A percentile compares a stretch with the other conserved stretches of the same genome.
phyloP scores from a whole-genome alignment of 305 asterid genomes.

The Rubia balearica region DNA sequence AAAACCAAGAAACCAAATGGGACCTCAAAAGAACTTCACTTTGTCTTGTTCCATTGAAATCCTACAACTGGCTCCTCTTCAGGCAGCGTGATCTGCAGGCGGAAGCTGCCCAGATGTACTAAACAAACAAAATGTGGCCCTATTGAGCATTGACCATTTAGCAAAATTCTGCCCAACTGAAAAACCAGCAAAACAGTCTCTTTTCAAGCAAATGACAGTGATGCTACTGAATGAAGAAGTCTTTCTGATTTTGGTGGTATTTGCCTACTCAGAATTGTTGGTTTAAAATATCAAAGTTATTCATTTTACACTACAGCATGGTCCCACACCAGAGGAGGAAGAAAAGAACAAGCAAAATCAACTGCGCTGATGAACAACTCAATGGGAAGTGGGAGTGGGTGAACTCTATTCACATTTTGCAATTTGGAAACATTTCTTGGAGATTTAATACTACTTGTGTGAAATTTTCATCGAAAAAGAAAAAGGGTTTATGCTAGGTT shows the following conservation, averaged over 20 bases:
- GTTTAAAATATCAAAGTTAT: slow-evolving; percentile 39
- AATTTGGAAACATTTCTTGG: slow-evolving; percentile 17
- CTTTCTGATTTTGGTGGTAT: slow-evolving; percentile 30
- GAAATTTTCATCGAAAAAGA: not conserved
- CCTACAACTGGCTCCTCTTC: not conserved
- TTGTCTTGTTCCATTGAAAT: slow-evolving; percentile 28
- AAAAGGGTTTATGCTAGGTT: not conserved
- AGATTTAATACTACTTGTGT: not conserved
- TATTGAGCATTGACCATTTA: slow-evolving; percentile 37
- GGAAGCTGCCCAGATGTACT: slow-evolving; percentile 20
- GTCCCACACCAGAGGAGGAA: slow-evolving; percentile 5
- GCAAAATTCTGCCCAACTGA: slow-evolving; percentile 9
- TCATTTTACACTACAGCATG: slow-evolving; percentile 21
- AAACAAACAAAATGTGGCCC: slow-evolving; percentile 23
- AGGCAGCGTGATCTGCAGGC: slow-evolving; percentile 19
- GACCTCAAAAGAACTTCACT: slow-evolving; percentile 27
- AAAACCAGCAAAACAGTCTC: slow-evolving; percentile 18
- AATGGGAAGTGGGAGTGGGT: slow-evolving; percentile 66
- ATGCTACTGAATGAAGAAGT: slow-evolving; percentile 10
- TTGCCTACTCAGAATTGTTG: not conserved
- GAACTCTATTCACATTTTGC: slow-evolving; percentile 34
- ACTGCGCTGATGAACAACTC: slow-evolving; percentile 23
- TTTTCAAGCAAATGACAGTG: slow-evolving; percentile 32
- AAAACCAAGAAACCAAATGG: slow-evolving; percentile 27
- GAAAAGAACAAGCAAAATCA: slow-evolving; percentile 16